These are phyloP conservation scores for Sporothrix globosa DNA, from an alignment of 2,329 filamentous ascomycete genomes.

Conservation along the genomic window DNA sequence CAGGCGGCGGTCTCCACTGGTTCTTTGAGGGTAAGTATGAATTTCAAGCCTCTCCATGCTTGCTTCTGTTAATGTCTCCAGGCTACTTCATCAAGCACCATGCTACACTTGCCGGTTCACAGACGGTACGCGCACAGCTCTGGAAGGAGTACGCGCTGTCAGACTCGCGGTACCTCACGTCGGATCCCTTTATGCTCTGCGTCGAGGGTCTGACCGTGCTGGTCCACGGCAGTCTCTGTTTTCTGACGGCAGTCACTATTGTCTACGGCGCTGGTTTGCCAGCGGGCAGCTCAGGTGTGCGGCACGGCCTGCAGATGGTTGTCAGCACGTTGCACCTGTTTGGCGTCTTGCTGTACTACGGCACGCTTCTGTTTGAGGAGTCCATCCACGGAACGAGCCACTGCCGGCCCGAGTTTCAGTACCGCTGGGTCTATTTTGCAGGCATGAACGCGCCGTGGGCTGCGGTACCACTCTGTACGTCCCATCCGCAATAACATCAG, in stretches of 20 bases:
- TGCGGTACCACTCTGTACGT: constrained; percentile 59
- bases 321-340: constrained; percentile 61
- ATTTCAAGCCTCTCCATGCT: not conserved
- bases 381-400: constrained; percentile 52
- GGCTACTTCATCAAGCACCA: constrained; percentile 78
- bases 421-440: constrained; percentile 67
- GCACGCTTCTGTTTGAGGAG: constrained; percentile 58
- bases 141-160: constrained; percentile 93
- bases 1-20: constrained; percentile 71
- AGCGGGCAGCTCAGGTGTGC: constrained; percentile 45
- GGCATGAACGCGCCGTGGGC: constrained; percentile 65
- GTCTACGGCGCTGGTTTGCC: constrained; percentile 37
- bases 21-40: constrained; percentile 71
- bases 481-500: not conserved
- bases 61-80: not conserved
- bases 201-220: constrained; percentile 80
- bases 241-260: constrained; percentile 53
- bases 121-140: constrained; percentile 77
- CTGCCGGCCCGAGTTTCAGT: constrained; percentile 62
- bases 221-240: constrained; percentile 63
- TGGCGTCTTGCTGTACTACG: constrained; percentile 65
- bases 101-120: constrained; percentile 63
- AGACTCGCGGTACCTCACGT: constrained; percentile 83
- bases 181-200: constrained; percentile 82
- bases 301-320: constrained; percentile 57